Conservation (phyloP, 441 rosid species). For the Biscutella auriculata region DNA sequence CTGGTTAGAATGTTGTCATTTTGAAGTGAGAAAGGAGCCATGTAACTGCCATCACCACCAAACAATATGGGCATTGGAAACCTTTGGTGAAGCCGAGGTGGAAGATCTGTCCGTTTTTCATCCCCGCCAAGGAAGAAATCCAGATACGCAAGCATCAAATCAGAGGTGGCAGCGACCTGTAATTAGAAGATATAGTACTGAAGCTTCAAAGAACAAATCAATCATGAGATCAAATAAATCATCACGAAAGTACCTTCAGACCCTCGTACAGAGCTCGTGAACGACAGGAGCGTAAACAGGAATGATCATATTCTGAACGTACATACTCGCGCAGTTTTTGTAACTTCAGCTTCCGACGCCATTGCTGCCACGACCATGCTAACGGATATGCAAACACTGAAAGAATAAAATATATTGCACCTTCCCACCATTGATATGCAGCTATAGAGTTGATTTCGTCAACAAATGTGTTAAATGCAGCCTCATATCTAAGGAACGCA, state of each 20-base stretch:
- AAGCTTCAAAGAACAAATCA: background rate
- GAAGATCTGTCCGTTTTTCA: conserved; percentile 93
- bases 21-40: conserved; percentile 94
- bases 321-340: conserved; percentile 94
- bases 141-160: conserved; percentile 88
- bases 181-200: background rate
- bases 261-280: conserved; percentile 99
- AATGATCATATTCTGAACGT: conserved; percentile 97
- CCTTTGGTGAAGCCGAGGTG: conserved; percentile 73
- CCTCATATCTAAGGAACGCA: conserved; percentile 67
- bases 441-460: conserved; percentile 94
- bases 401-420: conserved; percentile 79
- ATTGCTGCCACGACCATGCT: conserved; percentile 99
- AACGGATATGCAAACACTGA: conserved; percentile 73
- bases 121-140: conserved; percentile 99
- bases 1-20: conserved; percentile 85
- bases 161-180: conserved; percentile 94
- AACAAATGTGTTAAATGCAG: conserved; percentile 87
- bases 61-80: conserved; percentile 76
- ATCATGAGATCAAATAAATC: background rate
- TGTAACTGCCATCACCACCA: conserved; percentile 99
- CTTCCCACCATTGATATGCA: conserved; percentile 99
- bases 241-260: conserved; percentile 56
- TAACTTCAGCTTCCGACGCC: conserved; percentile 80
- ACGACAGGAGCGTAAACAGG: conserved; percentile 97